Conservation (phyloP, 805 yeast species). For the Pichia rugopelliculosa region DNA sequence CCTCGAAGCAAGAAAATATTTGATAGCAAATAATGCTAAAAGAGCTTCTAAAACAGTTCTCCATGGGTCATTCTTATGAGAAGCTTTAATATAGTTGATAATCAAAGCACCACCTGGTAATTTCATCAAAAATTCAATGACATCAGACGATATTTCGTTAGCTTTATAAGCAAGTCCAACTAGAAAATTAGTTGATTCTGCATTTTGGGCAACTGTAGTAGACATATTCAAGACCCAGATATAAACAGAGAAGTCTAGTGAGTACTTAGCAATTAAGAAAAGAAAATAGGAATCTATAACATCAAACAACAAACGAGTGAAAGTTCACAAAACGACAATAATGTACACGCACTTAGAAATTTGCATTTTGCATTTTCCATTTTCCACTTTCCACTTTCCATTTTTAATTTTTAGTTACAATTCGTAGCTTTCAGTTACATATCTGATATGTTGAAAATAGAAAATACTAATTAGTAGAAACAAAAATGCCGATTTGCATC, state of each 20-base stretch:
- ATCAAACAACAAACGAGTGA: neutral
- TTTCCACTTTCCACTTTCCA: no score
- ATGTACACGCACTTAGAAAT: no score
- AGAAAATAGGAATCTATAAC: neutral
- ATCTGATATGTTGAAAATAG: no score
- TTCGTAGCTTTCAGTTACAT: no score
- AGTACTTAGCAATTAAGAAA: neutral
- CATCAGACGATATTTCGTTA: slow-evolving; percentile 21
- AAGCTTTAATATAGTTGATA: slow-evolving; percentile 67
- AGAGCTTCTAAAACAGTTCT: slow-evolving; percentile 76
- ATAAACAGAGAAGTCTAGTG: neutral
- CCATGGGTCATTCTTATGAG: slow-evolving; percentile 90
- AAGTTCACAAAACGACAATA: no score
- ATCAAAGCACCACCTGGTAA: slow-evolving; percentile 54
- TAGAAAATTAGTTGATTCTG: slow-evolving; percentile 21
- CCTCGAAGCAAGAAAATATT: slow-evolving; percentile 74
- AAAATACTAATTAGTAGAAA: no score
- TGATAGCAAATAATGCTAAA: slow-evolving; percentile 71
- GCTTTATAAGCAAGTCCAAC: slow-evolving; percentile 21
- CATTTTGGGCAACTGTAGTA: neutral
- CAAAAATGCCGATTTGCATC: no score
- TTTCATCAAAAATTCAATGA: slow-evolving; percentile 17
- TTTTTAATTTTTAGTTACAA: no score
- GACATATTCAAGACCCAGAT: neutral
- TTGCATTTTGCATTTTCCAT: no score